A percentile compares a stretch with the other conserved stretches of the same genome.
Evolutionary conservation across 805 yeast genomes (phyloP).

Genomic region (Saccharomycopsis vini): DNA sequence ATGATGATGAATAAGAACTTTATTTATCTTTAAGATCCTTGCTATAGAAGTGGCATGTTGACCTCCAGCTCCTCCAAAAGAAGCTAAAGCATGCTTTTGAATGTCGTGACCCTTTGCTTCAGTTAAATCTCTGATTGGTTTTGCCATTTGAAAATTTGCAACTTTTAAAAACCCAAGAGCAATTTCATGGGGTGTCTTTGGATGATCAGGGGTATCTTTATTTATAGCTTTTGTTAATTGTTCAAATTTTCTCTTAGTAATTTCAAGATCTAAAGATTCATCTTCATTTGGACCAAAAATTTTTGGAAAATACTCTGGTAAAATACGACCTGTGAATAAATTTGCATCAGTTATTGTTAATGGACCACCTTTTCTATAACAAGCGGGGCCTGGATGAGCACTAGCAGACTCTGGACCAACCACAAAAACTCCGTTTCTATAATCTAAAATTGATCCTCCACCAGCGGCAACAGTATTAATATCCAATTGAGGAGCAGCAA

Average conservation of each 20-base stretch:
- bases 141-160: slow-evolving; percentile 85
- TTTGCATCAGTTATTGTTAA: slow-evolving; percentile 83
- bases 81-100: slow-evolving; percentile 59
- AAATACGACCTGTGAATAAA: slow-evolving; percentile 57
- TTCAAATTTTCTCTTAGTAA: slow-evolving; percentile 40
- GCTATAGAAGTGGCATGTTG: slow-evolving; percentile 82
- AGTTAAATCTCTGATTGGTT: slow-evolving; percentile 76
- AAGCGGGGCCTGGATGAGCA: slow-evolving; percentile 86
- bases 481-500: slow-evolving; percentile 77
- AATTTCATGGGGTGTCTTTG: slow-evolving; percentile 53
- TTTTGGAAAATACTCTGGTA: slow-evolving; percentile 68
- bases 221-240: slow-evolving; percentile 52
- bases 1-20: slow-evolving; percentile 67
- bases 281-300: slow-evolving; percentile 82
- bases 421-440: slow-evolving; percentile 65
- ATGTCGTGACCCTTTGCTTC: slow-evolving; percentile 75
- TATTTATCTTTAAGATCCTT: slow-evolving; percentile 55
- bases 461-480: slow-evolving; percentile 82
- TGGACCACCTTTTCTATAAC: slow-evolving; percentile 79
- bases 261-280: slow-evolving; percentile 52
- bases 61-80: slow-evolving; percentile 94
- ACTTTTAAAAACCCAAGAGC: slow-evolving; percentile 77
- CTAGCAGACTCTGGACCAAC: slow-evolving; percentile 87
- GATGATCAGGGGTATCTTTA: slow-evolving; percentile 27
- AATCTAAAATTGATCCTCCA: slow-evolving; percentile 62